Evolutionary conservation across 768 basidiomycete species (phyloP).

Genomic region (Leccinellum rugosiceps): DNA sequence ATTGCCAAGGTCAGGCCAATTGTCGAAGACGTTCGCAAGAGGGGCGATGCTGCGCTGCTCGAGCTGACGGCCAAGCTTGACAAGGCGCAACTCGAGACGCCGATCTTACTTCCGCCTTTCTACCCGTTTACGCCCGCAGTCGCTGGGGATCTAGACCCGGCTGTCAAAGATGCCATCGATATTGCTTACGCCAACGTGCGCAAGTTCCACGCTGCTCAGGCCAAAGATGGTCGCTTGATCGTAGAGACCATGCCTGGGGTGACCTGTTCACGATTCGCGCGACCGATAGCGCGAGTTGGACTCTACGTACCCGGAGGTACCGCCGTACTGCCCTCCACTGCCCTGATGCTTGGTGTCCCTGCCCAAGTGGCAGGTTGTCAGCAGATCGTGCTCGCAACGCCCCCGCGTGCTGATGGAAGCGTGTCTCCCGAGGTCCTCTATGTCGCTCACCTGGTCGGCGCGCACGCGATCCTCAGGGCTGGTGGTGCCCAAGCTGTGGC

Average conservation of each 20-base stretch:
- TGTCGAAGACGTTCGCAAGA: slow-evolving; percentile 77
- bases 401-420: slow-evolving; percentile 89
- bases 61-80: slow-evolving; percentile 94
- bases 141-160: slow-evolving; percentile 54
- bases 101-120: slow-evolving; percentile 79
- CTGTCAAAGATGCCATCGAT: slow-evolving; percentile 81
- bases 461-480: slow-evolving; percentile 86
- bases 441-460: slow-evolving; percentile 88
- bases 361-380: slow-evolving; percentile 96
- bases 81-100: slow-evolving; percentile 65
- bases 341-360: slow-evolving; percentile 96
- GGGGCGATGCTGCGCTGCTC: slow-evolving; percentile 84
- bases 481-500: slow-evolving; percentile 97
- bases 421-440: slow-evolving; percentile 98
- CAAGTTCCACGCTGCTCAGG: slow-evolving; percentile 89
- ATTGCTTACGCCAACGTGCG: slow-evolving; percentile 87
- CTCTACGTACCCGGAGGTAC: slow-evolving; percentile 98
- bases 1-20: slow-evolving; percentile 93
- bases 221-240: slow-evolving; percentile 61
- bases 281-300: slow-evolving; percentile 94
- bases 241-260: slow-evolving; percentile 99
- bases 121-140: slow-evolving; percentile 40
- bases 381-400: slow-evolving; percentile 90
- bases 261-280: slow-evolving; percentile 89
- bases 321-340: slow-evolving; percentile 92